A percentile compares a stretch with the other conserved stretches of the same genome.
Conservation (phyloP, 495 filamentous ascomycete genomes). For the Staphylotrichum tortipilum region DNA sequence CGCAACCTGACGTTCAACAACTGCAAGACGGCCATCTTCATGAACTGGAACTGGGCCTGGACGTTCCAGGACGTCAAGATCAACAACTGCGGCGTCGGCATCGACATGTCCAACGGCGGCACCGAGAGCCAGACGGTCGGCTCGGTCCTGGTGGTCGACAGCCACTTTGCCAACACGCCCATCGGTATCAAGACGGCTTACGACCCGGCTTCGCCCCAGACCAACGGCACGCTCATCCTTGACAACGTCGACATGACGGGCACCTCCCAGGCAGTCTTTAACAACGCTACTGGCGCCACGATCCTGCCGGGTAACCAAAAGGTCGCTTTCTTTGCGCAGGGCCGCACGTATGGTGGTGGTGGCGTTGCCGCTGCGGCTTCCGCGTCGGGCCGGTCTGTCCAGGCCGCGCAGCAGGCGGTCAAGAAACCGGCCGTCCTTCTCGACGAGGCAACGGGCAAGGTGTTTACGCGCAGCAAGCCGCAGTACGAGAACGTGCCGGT, state of each 20-base stretch:
- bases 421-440: slow-evolving; percentile 53
- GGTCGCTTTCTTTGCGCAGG: slow-evolving; percentile 66
- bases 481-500: slow-evolving; percentile 58
- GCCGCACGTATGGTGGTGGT: slow-evolving; percentile 51
- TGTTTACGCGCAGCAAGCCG: slow-evolving; percentile 62
- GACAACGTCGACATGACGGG: slow-evolving; percentile 76
- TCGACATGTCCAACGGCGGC: slow-evolving; percentile 64
- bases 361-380: too few relatives aligned
- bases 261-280: slow-evolving; percentile 42
- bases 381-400: slow-evolving; percentile 35
- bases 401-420: slow-evolving; percentile 42
- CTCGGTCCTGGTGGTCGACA: slow-evolving; percentile 75
- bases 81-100: slow-evolving; percentile 44
- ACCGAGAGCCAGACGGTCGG: slow-evolving; percentile 58
- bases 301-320: slow-evolving; percentile 65
- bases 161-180: slow-evolving; percentile 61
- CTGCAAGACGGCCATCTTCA: slow-evolving; percentile 80
- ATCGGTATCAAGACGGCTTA: slow-evolving; percentile 69
- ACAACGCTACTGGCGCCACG: slow-evolving; percentile 47
- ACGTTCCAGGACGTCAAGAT: slow-evolving; percentile 73
- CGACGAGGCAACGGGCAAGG: slow-evolving; percentile 36
- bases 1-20: slow-evolving; percentile 85
- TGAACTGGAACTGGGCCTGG: slow-evolving; percentile 97
- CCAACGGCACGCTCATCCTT: slow-evolving; percentile 70
- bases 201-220: slow-evolving; percentile 49